Evolutionary conservation across 108 stramenopile species (phyloP).

Genomic region (Fistulifera pelliculosa): DNA sequence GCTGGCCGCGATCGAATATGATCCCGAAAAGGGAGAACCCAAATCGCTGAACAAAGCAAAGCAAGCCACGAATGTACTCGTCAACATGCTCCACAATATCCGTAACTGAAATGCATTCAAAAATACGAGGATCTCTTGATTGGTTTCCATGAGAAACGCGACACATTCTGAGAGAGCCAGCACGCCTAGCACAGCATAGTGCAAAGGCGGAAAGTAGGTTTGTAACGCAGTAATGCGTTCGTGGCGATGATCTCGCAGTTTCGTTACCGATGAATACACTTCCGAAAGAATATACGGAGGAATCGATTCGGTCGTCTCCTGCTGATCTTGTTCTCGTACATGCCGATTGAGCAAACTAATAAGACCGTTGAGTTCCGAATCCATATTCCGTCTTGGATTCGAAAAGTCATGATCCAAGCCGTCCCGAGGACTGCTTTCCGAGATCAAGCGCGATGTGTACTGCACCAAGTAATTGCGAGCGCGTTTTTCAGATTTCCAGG

Average conservation of each 20-base stretch:
- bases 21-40: constrained; percentile 23
- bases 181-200: constrained; percentile 18
- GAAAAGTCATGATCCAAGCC: constrained; percentile 22
- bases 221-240: constrained; percentile 48
- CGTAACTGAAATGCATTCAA: constrained; percentile 51
- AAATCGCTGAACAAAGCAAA: constrained; percentile 52
- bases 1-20: constrained; percentile 16
- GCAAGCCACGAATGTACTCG: constrained; percentile 53
- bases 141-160: constrained; percentile 26
- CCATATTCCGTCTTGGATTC: constrained; percentile 18
- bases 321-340: background rate
- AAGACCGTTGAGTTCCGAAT: constrained; percentile 57
- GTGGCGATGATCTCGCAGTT: constrained; percentile 38
- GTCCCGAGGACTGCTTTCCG: constrained; percentile 36
- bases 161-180: constrained; percentile 24
- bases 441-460: constrained; percentile 47
- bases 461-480: constrained; percentile 43
- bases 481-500: constrained; percentile 11
- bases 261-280: constrained; percentile 30
- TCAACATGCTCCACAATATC: constrained; percentile 50
- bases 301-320: background rate
- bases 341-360: constrained; percentile 23
- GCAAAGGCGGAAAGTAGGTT: constrained; percentile 30
- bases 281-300: constrained; percentile 19
- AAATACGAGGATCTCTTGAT: constrained; percentile 48